A percentile compares a stretch with the other conserved stretches of the same genome.
Conservation (phyloP, 495 filamentous ascomycete genomes). For the Hypoxylon trugodes region DNA sequence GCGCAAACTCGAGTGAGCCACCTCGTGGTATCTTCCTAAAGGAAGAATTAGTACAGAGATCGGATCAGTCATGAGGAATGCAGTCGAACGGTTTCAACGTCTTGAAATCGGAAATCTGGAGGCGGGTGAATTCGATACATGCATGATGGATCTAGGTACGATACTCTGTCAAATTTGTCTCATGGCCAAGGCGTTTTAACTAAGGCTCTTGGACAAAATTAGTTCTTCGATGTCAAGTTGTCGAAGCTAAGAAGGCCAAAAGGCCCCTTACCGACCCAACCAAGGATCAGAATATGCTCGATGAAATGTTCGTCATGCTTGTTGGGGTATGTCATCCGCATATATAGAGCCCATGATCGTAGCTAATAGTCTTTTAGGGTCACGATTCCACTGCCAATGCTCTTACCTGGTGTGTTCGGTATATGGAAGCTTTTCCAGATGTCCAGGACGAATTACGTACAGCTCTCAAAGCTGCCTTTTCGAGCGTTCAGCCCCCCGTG, state of each 20-base stretch:
- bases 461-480: neutral
- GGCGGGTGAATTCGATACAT: neutral
- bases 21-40: neutral
- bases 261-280: no score
- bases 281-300: neutral
- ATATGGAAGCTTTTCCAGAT: neutral
- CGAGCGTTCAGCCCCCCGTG: neutral
- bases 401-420: neutral
- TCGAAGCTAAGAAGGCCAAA: neutral
- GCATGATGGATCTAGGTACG: neutral
- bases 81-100: neutral
- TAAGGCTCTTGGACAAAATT: neutral
- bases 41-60: neutral
- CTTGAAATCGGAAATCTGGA: neutral
- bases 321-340: neutral
- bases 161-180: neutral
- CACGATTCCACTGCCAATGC: neutral
- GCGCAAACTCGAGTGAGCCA: neutral
- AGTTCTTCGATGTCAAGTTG: neutral
- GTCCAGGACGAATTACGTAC: neutral
- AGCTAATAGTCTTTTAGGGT: neutral
- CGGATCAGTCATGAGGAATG: neutral
- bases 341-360: neutral
- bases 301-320: neutral
- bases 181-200: neutral